Percentiles rank a stretch among this genome's conserved stretches.
Evolutionary conservation across 2,329 filamentous ascomycete species (phyloP).

Genomic region (Cladobotryum mycophilum): DNA sequence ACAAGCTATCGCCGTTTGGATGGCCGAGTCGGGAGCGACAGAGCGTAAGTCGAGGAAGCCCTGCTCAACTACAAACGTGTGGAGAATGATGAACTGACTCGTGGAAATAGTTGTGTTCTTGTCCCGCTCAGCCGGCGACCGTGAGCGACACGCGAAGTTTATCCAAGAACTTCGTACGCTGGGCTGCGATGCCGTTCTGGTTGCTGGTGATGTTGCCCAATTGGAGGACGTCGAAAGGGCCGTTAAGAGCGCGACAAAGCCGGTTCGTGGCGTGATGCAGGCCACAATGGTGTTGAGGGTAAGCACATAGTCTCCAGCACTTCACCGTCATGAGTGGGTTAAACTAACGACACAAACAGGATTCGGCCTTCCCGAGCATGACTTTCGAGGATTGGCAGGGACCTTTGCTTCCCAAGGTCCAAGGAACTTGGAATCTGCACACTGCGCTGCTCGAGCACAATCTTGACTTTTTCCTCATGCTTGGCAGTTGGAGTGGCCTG

Average conservation of each 20-base stretch:
- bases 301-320: neutral
- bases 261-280: conserved; percentile 36
- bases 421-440: conserved; percentile 28
- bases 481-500: conserved; percentile 21
- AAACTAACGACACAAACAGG: neutral
- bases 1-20: conserved; percentile 22
- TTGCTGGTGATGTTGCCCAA: conserved; percentile 28
- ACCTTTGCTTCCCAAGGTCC: conserved; percentile 22
- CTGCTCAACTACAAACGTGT: neutral
- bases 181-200: conserved; percentile 21
- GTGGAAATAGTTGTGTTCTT: conserved; percentile 20
- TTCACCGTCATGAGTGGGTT: neutral
- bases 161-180: conserved; percentile 19
- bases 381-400: conserved; percentile 19
- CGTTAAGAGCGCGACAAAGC: conserved; percentile 16
- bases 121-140: conserved; percentile 8
- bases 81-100: conserved; percentile 9
- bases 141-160: conserved; percentile 12
- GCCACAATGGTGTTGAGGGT: conserved; percentile 33
- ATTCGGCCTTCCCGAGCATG: conserved; percentile 2
- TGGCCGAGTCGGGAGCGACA: conserved; percentile 24
- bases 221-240: conserved; percentile 22
- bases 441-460: conserved; percentile 9
- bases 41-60: neutral
- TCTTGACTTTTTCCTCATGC: conserved; percentile 26